Evolutionary conservation across 2,329 filamentous ascomycete species (phyloP).

Genomic region (Kalmusia sp.): DNA sequence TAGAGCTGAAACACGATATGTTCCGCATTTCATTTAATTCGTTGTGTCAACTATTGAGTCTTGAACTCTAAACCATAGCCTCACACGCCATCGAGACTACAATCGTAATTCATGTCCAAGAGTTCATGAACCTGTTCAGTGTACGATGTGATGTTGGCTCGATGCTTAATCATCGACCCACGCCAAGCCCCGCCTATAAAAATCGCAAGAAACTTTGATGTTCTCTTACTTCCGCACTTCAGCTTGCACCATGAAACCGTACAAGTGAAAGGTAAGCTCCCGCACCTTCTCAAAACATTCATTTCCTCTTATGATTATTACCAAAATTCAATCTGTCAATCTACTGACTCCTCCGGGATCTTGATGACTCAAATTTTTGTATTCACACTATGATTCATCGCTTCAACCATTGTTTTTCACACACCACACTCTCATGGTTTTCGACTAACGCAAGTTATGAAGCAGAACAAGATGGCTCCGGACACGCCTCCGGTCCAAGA

Average conservation of each 20-base stretch:
- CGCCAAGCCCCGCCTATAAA: constrained; percentile 9
- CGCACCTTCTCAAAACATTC: constrained; percentile 2
- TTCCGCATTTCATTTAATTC: no score
- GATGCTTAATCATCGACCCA: constrained; percentile 6
- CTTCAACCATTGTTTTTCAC: constrained; percentile 13
- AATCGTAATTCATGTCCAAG: no score
- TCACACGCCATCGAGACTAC: no score
- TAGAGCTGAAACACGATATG: no score
- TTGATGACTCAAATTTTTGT: constrained; percentile 57
- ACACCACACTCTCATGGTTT: constrained; percentile 4
- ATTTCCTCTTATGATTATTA: constrained; percentile 63
- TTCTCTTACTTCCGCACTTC: neutral
- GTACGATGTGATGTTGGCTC: neutral
- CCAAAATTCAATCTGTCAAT: constrained; percentile 80
- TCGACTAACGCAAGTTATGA: constrained; percentile 7
- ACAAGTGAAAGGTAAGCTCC: constrained; percentile 43
- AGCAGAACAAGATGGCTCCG: constrained; percentile 41
- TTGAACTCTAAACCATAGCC: no score
- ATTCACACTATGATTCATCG: constrained; percentile 48
- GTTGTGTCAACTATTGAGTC: no score
- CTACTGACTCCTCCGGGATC: constrained; percentile 69
- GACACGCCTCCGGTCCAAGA: constrained; percentile 49
- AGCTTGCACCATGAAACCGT: constrained; percentile 40
- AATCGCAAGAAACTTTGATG: constrained; percentile 10
- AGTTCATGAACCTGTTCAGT: no score